phyloP scores from a whole-genome alignment of 768 basidiomycete species.

The Boletus sensibilis region DNA sequence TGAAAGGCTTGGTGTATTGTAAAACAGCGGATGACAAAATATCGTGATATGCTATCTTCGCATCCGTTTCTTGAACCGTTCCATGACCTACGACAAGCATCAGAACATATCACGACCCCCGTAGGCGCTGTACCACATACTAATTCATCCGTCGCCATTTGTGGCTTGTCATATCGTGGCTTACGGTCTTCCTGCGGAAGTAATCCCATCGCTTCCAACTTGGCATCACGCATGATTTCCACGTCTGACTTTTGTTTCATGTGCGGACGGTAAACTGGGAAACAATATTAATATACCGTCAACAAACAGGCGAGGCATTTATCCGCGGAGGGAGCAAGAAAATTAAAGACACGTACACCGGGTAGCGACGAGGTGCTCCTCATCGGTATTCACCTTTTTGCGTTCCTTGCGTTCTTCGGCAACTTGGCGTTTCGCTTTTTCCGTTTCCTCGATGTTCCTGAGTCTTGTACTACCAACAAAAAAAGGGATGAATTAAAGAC shows the following conservation, averaged over 20 bases:
- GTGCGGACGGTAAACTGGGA: constrained; percentile 80
- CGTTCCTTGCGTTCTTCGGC: constrained; percentile 68
- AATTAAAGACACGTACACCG: constrained; percentile 61
- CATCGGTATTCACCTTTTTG: constrained; percentile 57
- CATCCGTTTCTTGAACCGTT: constrained; percentile 97
- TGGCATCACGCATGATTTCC: constrained; percentile 85
- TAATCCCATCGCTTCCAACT: constrained; percentile 81
- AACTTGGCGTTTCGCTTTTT: constrained; percentile 89
- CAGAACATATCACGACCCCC: not conserved
- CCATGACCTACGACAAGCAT: constrained; percentile 70
- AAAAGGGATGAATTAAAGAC: too few species aligned
- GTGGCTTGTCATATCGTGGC: constrained; percentile 54
- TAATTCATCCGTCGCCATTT: constrained; percentile 89
- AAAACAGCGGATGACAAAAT: constrained; percentile 23
- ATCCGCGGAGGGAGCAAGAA: not conserved
- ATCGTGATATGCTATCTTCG: constrained; percentile 48
- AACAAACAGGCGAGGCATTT: not conserved
- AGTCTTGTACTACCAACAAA: constrained; percentile 62
- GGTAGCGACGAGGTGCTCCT: constrained; percentile 81
- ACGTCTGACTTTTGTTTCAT: constrained; percentile 82
- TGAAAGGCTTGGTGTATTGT: not conserved
- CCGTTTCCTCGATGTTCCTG: constrained; percentile 96
- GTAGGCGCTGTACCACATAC: constrained; percentile 41
- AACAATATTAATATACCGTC: not conserved
- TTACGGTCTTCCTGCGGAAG: constrained; percentile 42